Conservation (phyloP, 148 eudicot genomes). For the Hydrangea macrophylla region DNA sequence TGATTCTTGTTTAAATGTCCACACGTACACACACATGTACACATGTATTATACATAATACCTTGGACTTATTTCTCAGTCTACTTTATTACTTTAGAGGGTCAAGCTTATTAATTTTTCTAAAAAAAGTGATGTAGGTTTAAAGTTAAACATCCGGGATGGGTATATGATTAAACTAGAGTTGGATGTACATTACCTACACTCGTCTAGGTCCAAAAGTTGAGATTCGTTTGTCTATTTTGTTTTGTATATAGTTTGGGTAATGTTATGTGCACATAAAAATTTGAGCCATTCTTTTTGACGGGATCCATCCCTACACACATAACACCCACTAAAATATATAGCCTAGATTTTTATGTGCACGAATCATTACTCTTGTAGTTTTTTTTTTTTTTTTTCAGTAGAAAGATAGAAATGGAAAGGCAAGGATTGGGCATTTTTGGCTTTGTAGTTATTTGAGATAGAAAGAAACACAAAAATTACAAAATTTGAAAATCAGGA, state of each 20-base stretch:
- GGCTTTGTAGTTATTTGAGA: not conserved
- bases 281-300: too few relatives aligned
- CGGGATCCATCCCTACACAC: too few relatives aligned
- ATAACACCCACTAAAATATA: too few relatives aligned
- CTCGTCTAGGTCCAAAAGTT: constrained; percentile 7
- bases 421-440: constrained; percentile 1
- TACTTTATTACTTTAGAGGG: constrained; percentile 3
- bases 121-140: constrained; percentile 8
- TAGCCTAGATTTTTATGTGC: too few relatives aligned
- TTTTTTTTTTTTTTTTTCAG: constrained; percentile 4
- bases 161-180: not conserved
- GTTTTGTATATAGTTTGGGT: too few relatives aligned
- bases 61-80: not conserved
- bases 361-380: too few relatives aligned
- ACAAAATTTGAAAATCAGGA: not conserved
- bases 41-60: not conserved
- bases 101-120: constrained; percentile 12
- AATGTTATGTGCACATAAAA: too few relatives aligned
- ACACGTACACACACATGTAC: too few relatives aligned
- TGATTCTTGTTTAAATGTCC: too few relatives aligned
- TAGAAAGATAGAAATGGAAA: not conserved
- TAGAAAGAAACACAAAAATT: not conserved
- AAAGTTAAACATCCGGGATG: constrained; percentile 14
- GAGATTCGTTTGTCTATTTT: not conserved
- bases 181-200: not conserved